Evolutionary conservation across 306 rosid species (phyloP), one percentile per base, ranked within the genome.

Genomic region (Leucaena leucocephala): DNA sequence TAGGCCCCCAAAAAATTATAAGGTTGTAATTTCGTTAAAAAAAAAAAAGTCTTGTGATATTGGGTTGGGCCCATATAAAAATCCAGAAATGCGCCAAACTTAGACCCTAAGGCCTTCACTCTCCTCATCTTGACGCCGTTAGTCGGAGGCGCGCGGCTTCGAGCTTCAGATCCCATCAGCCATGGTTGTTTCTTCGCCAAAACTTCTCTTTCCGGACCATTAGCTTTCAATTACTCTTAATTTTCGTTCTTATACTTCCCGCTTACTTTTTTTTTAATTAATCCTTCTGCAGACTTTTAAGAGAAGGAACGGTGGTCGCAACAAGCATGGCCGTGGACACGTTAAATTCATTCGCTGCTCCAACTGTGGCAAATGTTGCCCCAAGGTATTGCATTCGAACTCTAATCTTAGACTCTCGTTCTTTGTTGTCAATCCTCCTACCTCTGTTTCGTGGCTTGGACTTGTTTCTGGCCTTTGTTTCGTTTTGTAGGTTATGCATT

Each of bases 261-360:
- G 3, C 57, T 64, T 3, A 22, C 42, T 19, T 2, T 45, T n/a
- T 17, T n/a, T 17, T 8, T 39, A 1, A 7, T 4, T 39, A 39
- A 39, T 39, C 5, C 42, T 39, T 39, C 6, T 43, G 46, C 10
- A 43, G 46, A 7, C 46, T 43, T 94, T 94, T 85, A 94, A 94
- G 90, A 81, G 97, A 54, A 92, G 98, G 86, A 94, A 94, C 2
- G 94, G 98, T 6, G 98, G 98, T 21, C 89, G 97, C 40, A 94
- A 90, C 95, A 92, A 94, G 85, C 94, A 92, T 12, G 98, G 98
- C 13, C 98, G 97, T 21, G 98, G 97, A 71, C 98, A 94, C n/a
- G 93, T 88, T 55, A 89, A 92, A 72, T 94, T 92, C 87, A 91
- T 92, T 35, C 89, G 93, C 49, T 92, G 97, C 85, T 92, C 97